These are phyloP conservation scores for Cryptococcus sp. DNA, from an alignment of 1,284 basidiomycete genomes.

Conservation along the genomic window DNA sequence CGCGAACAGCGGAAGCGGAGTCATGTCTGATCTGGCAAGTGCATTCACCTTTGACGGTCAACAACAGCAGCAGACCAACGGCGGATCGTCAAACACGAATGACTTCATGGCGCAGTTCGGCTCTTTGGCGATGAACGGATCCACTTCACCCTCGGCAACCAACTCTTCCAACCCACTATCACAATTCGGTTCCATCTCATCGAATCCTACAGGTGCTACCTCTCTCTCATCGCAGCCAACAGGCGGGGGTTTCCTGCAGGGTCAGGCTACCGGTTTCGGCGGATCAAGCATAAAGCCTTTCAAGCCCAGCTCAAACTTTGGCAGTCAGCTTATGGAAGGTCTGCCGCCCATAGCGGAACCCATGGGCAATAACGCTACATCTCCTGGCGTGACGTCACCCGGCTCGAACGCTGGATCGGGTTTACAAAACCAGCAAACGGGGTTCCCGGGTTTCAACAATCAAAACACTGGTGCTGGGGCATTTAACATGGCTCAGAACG, in stretches of 20 bases:
- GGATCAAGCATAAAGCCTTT: slow-evolving; percentile 74
- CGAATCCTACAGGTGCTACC: slow-evolving; percentile 17
- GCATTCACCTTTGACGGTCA: slow-evolving; percentile 40
- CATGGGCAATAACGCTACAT: neutral
- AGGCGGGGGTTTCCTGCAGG: slow-evolving; percentile 57
- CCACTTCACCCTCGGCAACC: slow-evolving; percentile 10
- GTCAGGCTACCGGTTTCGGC: slow-evolving; percentile 78
- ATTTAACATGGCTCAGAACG: slow-evolving; percentile 1
- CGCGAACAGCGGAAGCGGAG: slow-evolving; percentile 13
- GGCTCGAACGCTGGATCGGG: slow-evolving; percentile 9
- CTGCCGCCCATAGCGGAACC: slow-evolving; percentile 61
- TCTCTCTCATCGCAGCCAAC: slow-evolving; percentile 21
- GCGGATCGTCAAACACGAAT: neutral
- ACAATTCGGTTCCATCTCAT: slow-evolving; percentile 23
- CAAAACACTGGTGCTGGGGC: slow-evolving; percentile 4
- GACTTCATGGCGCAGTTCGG: slow-evolving; percentile 41
- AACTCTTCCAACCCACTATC: slow-evolving; percentile 10
- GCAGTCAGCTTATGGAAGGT: slow-evolving; percentile 73
- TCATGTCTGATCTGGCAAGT: slow-evolving; percentile 48
- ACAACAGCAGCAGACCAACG: slow-evolving; percentile 7
- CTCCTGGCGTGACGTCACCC: slow-evolving; percentile 4
- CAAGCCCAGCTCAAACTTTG: slow-evolving; percentile 87
- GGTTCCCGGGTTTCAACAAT: slow-evolving; percentile 21
- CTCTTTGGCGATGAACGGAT: slow-evolving; percentile 8
- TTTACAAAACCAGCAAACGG: slow-evolving; percentile 21